Evolutionary conservation across 2,329 filamentous ascomycete genomes (phyloP), one percentile per base, ranked within the genome.

Genomic region (Elsinoe necatrix): DNA sequence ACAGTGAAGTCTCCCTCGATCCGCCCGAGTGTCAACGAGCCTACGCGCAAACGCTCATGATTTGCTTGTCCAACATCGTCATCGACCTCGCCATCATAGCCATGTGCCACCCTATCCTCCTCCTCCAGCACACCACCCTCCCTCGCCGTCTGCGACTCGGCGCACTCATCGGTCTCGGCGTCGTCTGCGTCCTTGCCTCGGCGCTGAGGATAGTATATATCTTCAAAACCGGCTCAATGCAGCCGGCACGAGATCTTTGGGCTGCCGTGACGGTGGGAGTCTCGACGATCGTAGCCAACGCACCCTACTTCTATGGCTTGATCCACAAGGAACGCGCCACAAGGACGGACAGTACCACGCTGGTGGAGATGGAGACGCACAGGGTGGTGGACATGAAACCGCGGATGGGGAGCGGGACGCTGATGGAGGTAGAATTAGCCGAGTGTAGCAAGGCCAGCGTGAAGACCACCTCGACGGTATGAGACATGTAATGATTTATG

Each of bases 11-110:
- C 11, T 45, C 35, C 12, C 52, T 37, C 25, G 18, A 39, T 37
- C 45, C 57, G 11, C 27, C 27, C 3, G 11, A n/a, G 2, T 73
- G 71, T 47, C 65, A 66, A 1, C 60, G 64, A 23, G 71, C 67
- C 1, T 67, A 68, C 52, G 63, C 56, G 1, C 69, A 72, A 43
- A 61, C 72, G 1, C 52, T 71, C 12, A 61, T 67, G 11, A 70
- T 71, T 60, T 65, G 66, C 1, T 57, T 66, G 6, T 63, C 66
- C 47, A 72, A 72, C 57, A 66, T 69, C 25, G 42, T 50, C 45
- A 52, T 60, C 52, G 61, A 62, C 45, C 9, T 67, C 4, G 34
- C 69, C 21, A 62, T 71, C 1, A 63, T 70, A 29, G 52, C 61
- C 8, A 66, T 69, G 51, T 57, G 58, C 35, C 37, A 54, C 3